These are phyloP conservation scores for Paraphaeosphaeria minitans DNA, from an alignment of 2,329 filamentous ascomycete genomes.

Conservation along the genomic window DNA sequence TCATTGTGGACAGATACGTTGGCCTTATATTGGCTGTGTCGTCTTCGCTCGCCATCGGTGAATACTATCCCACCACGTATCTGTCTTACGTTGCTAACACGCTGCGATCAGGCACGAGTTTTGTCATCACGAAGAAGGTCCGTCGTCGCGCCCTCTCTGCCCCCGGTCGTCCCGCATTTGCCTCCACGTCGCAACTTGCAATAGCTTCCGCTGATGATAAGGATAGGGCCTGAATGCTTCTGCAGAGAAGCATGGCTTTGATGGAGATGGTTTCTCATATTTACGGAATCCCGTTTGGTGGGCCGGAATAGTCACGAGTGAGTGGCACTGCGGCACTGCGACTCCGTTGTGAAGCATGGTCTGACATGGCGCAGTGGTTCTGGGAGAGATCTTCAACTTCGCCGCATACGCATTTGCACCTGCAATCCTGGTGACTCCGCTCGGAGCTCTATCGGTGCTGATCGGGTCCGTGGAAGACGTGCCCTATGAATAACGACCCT, in stretches of 20 bases:
- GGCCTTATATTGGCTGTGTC: constrained; percentile 48
- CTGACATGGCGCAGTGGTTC: constrained; percentile 67
- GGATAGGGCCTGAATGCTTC: constrained; percentile 84
- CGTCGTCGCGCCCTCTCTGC: constrained; percentile 18
- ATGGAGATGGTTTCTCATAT: constrained; percentile 95
- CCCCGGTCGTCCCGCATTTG: constrained; percentile 4
- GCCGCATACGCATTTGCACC: constrained; percentile 97
- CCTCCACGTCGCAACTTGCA: constrained; percentile 3
- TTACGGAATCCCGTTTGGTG: constrained; percentile 96
- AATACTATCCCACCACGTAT: constrained; percentile 8
- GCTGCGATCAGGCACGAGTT: constrained; percentile 74
- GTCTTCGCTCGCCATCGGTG: constrained; percentile 49
- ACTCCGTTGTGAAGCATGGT: neutral
- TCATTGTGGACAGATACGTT: constrained; percentile 46
- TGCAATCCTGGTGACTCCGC: constrained; percentile 94
- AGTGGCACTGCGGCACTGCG: constrained; percentile 51
- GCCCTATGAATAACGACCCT: neutral
- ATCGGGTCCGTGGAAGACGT: constrained; percentile 65
- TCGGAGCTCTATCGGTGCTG: constrained; percentile 90
- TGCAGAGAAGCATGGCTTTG: constrained; percentile 89
- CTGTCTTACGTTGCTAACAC: constrained; percentile 18
- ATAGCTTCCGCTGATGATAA: constrained; percentile 19
- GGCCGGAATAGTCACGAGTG: constrained; percentile 89
- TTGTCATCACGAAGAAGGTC: constrained; percentile 99
- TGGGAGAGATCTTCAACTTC: constrained; percentile 96